These are phyloP conservation scores for Ammopiptanthus mongolicus DNA, from an alignment of 306 rosid species.

Conservation along the genomic window DNA sequence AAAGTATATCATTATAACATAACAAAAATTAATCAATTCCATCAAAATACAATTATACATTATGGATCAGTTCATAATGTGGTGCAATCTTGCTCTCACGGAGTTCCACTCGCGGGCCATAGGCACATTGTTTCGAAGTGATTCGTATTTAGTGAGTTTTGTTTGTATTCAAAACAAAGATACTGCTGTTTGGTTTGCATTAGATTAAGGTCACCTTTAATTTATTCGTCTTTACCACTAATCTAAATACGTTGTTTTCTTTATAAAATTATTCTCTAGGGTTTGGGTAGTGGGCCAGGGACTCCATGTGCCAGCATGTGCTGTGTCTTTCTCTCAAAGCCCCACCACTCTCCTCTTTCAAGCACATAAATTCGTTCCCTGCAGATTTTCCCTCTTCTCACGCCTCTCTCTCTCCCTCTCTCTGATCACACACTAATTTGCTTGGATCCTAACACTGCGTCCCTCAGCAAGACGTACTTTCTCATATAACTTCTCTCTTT, in stretches of 20 bases:
- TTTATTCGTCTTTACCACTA: slow-evolving; percentile 38
- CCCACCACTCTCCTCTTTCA: slow-evolving; percentile 59
- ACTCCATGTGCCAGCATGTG: slow-evolving; percentile 98
- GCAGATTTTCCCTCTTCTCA: slow-evolving; percentile 39
- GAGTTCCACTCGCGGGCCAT: slow-evolving; percentile 45
- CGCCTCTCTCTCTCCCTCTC: slow-evolving; percentile 21
- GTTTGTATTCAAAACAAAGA: slow-evolving; percentile 54
- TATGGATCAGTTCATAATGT: not conserved
- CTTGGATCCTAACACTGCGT: slow-evolving; percentile 45
- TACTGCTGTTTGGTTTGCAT: slow-evolving; percentile 60
- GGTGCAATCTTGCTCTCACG: slow-evolving; percentile 5
- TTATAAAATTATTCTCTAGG: slow-evolving; percentile 43
- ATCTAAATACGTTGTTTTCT: slow-evolving; percentile 20
- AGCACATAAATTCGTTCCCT: slow-evolving; percentile 64
- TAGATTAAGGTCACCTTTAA: slow-evolving; percentile 40
- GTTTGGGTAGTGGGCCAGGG: slow-evolving; percentile 68
- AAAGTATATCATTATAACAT: not conserved
- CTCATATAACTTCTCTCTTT: too few species aligned
- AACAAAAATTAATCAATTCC: not conserved
- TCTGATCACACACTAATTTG: slow-evolving; percentile 10
- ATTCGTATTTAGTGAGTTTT: slow-evolving; percentile 43
- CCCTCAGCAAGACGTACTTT: slow-evolving; percentile 33
- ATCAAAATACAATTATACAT: not conserved
- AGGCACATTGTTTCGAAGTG: slow-evolving; percentile 26
- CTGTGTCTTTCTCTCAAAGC: slow-evolving; percentile 66